Evolutionary conservation across 2,329 filamentous ascomycete genomes (phyloP).

Genomic region (Ophiocordyceps polyrhachis-furcata): DNA sequence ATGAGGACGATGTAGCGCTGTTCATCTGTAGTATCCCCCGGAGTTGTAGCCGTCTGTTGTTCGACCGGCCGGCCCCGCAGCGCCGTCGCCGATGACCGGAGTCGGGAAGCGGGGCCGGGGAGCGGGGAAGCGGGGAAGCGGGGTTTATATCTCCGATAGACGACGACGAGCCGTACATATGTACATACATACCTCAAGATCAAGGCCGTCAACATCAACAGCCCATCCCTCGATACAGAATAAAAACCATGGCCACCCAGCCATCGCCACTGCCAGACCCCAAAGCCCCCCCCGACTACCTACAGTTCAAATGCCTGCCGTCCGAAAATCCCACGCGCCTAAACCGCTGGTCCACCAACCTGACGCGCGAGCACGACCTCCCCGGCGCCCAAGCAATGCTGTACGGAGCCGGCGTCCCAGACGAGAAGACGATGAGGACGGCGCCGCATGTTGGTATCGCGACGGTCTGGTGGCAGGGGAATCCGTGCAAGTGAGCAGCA

Average conservation of each 20-base stretch:
- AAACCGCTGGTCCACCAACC: constrained; percentile 69
- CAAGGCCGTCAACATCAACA: too few species aligned
- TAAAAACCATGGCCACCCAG: constrained; percentile 2
- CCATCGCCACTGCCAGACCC: constrained; percentile 15
- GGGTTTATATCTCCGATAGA: too few species aligned
- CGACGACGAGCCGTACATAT: too few species aligned
- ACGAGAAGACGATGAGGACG: constrained; percentile 70
- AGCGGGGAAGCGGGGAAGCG: too few species aligned
- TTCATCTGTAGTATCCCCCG: too few species aligned
- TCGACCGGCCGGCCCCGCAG: too few species aligned
- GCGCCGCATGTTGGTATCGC: constrained; percentile 81
- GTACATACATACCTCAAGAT: too few species aligned
- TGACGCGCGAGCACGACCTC: constrained; percentile 77
- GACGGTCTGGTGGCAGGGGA: constrained; percentile 94
- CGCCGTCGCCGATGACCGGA: too few species aligned
- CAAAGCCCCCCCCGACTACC: constrained; percentile 31
- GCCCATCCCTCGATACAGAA: too few species aligned
- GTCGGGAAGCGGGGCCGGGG: too few species aligned
- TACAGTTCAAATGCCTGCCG: constrained; percentile 31
- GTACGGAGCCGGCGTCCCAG: constrained; percentile 77
- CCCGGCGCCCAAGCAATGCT: constrained; percentile 92
- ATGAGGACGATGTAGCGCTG: too few species aligned
- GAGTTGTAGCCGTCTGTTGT: too few species aligned
- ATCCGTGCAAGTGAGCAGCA: constrained; percentile 87
- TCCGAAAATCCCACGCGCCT: constrained; percentile 26